Evolutionary conservation across 2,329 filamentous ascomycete genomes (phyloP).

Genomic region (Berkeleyomyces basicola): DNA sequence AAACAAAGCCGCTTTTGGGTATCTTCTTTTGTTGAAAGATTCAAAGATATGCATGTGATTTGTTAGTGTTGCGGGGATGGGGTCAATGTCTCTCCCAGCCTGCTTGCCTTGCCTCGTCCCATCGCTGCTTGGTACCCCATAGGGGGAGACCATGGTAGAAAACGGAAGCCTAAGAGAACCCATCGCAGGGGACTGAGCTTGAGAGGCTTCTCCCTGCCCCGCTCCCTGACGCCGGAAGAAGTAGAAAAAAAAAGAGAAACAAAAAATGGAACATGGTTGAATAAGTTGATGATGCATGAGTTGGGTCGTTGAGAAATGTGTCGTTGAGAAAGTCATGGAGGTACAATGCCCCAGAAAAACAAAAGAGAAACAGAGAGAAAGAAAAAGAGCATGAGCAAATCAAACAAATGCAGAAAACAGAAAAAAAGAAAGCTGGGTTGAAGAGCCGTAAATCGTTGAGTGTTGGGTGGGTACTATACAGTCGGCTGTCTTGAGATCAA

Average conservation of each 20-base stretch:
- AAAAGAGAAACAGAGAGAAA: not conserved
- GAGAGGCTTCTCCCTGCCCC: not conserved
- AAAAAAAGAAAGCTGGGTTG: constrained; percentile 12
- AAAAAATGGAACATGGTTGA: constrained; percentile 6
- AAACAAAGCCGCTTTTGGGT: not conserved
- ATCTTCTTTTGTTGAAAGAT: not conserved
- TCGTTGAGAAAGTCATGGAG: constrained; percentile 10
- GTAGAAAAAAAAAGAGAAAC: not conserved
- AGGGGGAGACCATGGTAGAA: not conserved
- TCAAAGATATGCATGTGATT: not conserved
- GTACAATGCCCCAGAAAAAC: not conserved
- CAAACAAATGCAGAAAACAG: constrained; percentile 2
- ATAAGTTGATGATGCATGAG: constrained; percentile 7
- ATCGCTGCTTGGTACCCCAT: too few relatives aligned
- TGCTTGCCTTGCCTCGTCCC: not conserved
- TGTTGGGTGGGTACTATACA: constrained; percentile 3
- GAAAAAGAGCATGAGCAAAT: not conserved
- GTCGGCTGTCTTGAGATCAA: not conserved
- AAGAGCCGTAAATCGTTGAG: constrained; percentile 15
- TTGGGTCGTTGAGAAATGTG: not conserved
- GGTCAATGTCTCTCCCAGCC: not conserved
- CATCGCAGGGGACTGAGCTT: too few relatives aligned
- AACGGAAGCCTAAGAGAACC: not conserved
- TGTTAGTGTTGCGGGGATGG: not conserved
- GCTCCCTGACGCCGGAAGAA: constrained; percentile 2